These are phyloP conservation scores for Sporothrix protearum DNA, from an alignment of 2,329 filamentous ascomycete genomes.

Conservation along the genomic window DNA sequence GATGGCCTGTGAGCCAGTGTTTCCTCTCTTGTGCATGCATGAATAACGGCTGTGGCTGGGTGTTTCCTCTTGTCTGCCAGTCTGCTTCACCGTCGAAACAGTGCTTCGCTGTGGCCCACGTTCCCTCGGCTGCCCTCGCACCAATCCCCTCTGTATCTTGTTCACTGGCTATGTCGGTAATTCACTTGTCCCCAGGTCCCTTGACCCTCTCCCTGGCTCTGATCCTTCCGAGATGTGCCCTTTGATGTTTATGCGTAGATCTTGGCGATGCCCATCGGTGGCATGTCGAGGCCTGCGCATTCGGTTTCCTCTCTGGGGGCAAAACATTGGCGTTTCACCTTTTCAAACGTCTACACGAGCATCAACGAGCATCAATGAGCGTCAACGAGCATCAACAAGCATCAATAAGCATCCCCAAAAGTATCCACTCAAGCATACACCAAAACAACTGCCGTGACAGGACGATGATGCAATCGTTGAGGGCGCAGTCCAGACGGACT, in stretches of 20 bases:
- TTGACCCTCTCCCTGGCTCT: background rate
- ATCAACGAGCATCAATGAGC: background rate
- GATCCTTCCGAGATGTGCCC: conserved; percentile 2
- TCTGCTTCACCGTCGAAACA: background rate
- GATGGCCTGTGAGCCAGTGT: background rate
- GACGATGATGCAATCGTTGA: conserved; percentile 5
- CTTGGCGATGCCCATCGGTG: background rate
- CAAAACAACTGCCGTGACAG: background rate
- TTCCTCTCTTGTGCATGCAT: conserved; percentile 7
- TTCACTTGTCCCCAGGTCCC: background rate
- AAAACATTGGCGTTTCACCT: background rate
- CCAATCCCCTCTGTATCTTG: background rate
- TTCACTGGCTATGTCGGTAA: background rate
- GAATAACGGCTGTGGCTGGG: conserved; percentile 22
- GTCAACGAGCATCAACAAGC: background rate
- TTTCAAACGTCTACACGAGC: background rate
- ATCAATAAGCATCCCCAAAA: too few relatives aligned
- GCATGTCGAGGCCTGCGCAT: background rate
- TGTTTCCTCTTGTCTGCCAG: background rate
- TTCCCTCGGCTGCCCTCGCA: background rate
- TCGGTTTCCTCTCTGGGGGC: background rate
- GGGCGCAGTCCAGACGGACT: background rate
- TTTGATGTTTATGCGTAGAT: conserved; percentile 3
- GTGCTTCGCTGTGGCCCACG: background rate
- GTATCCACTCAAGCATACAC: too few relatives aligned